Base-by-base conservation (phyloP, 345 rosid species). In the Garcia nutans region DNA sequence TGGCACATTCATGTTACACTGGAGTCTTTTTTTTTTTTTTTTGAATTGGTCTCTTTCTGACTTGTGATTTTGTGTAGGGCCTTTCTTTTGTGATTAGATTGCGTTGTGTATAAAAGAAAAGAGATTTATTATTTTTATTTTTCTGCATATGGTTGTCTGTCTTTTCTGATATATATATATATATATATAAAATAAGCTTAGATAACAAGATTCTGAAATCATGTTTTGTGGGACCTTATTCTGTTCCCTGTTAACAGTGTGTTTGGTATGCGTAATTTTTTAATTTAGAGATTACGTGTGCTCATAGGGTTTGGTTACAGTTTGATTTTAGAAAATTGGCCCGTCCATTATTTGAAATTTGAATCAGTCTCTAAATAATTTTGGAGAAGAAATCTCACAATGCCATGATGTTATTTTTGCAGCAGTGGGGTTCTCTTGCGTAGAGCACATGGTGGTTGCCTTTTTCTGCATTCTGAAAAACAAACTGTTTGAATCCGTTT, bases 11-110 rank as follows among this genome's bases (percentile, higher is more conserved):
- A 17, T 6, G 19, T 15, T 33, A 1, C 20, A 10, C 0, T 52
- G 56, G 45, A 8, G 37, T 44, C 23, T 22, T n/a, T n/a, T n/a
- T 28, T 2, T 28, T 28, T 28, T 28, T 37, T 20, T 72, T 37
- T 66, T 13, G 33, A 37, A 3, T 68, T 8, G 2, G 37, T 62
- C 49, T 60, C 56, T 33, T 61, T 7, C 59, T 54, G 67, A 59
- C 33, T 63, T 74, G 44, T 72, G 83, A 79, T 82, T 59, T 68
- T 62, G 72, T 71, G 83, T 76, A 82, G 80, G 86, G 75, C 80
- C 82, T 76, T 65, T n/a, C n/a, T 54, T 45, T 23, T 42, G 65
- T 54, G 31, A 41, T 6, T 28, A 16, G 59, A n/a, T 52, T 70
- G 59, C 67, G 37, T 31, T 17, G 8, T 67, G 42, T 68, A 55